Evolutionary conservation across 306 rosid species (phyloP), one percentile per base, ranked within the genome.

Genomic region (Casuarina equisetifolia): DNA sequence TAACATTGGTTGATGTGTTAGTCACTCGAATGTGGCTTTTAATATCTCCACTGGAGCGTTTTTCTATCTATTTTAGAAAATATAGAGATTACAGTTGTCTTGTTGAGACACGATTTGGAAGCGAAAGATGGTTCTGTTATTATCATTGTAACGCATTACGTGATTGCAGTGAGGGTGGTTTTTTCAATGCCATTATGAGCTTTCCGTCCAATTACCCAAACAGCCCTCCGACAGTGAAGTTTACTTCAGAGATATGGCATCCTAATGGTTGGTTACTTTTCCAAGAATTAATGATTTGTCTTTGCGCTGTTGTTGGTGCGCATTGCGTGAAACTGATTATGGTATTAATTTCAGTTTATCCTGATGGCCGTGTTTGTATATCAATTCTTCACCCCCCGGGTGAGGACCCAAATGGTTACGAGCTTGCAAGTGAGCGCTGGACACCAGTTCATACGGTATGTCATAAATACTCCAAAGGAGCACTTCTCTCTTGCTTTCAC

Each of bases 341-440:
- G 20, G 20, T 75, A 68, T 35, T n/a, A 69, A 75, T 76, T 87
- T 77, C 85, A 95, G 98, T 95, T 73, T 95, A 95, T 86, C 84
- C 97, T 12, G 98, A 95, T 87, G 98, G 98, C 8, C 98, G 98
- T 76, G 98, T 95, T 79, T 95, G 98, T 86, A 95, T 95, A 78
- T 95, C 98, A 64, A 95, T 95, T 72, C 98, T 95, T 79, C 98
- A 95, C 82, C 97, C 98, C 38, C 98, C 98, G 12, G 98, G 98
- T 63, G 98, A 95, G 4, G 98, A 95, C 80, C 98, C 97, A 9
- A 95, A 92, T 88, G 98, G 98, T 70, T 95, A 95, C 12, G 98
- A 95, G 84, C 97, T 95, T 82, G 97, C 98, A 9, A 95, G 98
- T 75, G 98, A 95, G 85, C 97, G 98, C 57, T 95, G 98, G 98